phyloP scores from a whole-genome alignment of 2,329 filamentous ascomycete species.

The Orbilia quercus region DNA sequence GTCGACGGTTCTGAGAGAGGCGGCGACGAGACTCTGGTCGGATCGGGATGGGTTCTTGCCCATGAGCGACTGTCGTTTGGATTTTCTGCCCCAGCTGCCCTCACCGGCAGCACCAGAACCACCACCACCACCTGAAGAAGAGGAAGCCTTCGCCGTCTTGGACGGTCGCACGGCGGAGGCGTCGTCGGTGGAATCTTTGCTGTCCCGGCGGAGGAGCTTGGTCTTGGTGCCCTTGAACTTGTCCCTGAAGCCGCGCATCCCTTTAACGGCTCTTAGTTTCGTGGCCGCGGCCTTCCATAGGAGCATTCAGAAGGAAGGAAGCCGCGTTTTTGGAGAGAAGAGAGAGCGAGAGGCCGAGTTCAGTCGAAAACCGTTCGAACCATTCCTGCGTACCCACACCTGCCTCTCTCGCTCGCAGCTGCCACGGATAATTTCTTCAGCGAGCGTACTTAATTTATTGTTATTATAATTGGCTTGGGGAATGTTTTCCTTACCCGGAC shows the following conservation, averaged over 20 bases:
- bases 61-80: constrained; percentile 49
- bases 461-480: constrained; percentile 7
- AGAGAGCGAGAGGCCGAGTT: constrained; percentile 20
- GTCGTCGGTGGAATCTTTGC: constrained; percentile 52
- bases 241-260: constrained; percentile 55
- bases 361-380: constrained; percentile 14
- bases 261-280: constrained; percentile 56
- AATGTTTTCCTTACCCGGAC: constrained; percentile 38
- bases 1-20: constrained; percentile 39
- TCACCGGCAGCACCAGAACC: no score
- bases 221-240: constrained; percentile 56
- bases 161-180: constrained; percentile 40
- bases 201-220: constrained; percentile 54
- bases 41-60: constrained; percentile 45
- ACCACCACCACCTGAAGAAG: constrained; percentile 4
- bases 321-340: constrained; percentile 44
- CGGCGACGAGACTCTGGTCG: constrained; percentile 47
- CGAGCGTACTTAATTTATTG: not conserved
- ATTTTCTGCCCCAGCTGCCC: constrained; percentile 52
- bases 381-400: constrained; percentile 17
- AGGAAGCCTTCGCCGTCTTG: constrained; percentile 16
- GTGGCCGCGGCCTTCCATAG: constrained; percentile 56
- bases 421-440: constrained; percentile 4
- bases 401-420: constrained; percentile 9
- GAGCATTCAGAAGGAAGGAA: constrained; percentile 45